Base-by-base conservation (phyloP, 768 basidiomycete species). In the Hemileccinum rubropunctum region DNA sequence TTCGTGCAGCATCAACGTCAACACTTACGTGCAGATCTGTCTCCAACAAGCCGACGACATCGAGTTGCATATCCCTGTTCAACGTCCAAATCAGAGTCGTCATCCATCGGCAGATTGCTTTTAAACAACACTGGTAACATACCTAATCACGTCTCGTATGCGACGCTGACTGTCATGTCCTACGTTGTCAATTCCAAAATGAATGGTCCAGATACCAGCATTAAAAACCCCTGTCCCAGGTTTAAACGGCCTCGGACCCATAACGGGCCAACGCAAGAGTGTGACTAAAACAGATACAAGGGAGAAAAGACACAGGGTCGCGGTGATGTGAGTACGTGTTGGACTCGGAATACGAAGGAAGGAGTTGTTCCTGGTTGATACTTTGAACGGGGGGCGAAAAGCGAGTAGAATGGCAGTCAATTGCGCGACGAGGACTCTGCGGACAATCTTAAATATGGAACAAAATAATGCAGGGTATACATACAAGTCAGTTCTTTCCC, bases 181-280 rank as follows among this genome's bases (percentile, higher is more conserved):
- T 23, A 47, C 57, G 15, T 67, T 71, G 47, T 68, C 68, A 17
- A 84, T 73, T 0, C 93, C 93, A 62, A 95, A 95, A 65, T 95
- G 93, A 21, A 95, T 76, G 0, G 93, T 91, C 92, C 91, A 95
- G 26, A 95, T 91, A 3, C 88, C 92, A 5, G 87, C 84, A 17
- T 82, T 85, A 37, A 93, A 71, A n/a, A 88, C 75, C 27, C 87
- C 73, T 14, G 82, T 76, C 3, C 80, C 82, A 23, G 81, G 70
- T 47, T 82, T 82, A 67, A 81, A 83, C 3, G 88, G 84, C 21
- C 62, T 67, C 1, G 83, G 80, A 15, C 75, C 65, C 0, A 60
- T 47, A 2, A 65, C 63, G 0, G 88, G 85, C 58, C 79, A 73
- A 18, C 74, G 76, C 48, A 81, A 80, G 6, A 83, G 51, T 2